Percentiles rank a stretch among this genome's conserved stretches.
phyloP scores from a whole-genome alignment of 108 stramenopile species.

The Bacterosira constricta region DNA sequence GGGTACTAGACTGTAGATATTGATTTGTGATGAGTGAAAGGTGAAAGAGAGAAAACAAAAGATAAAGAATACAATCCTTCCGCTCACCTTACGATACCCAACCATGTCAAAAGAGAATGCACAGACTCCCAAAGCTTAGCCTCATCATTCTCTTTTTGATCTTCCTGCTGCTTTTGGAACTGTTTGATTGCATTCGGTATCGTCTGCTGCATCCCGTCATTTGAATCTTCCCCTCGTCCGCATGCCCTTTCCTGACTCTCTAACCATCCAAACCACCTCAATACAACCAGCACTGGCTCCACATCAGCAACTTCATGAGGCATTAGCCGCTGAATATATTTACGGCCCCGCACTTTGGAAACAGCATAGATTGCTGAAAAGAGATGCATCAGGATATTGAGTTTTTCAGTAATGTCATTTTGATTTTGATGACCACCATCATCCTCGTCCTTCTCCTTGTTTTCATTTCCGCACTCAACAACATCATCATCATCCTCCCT shows the following conservation, averaged over 20 bases:
- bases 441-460: not conserved
- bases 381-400: conserved; percentile 54
- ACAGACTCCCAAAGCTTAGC: conserved; percentile 89
- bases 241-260: conserved; percentile 6
- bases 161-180: conserved; percentile 33
- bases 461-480: not conserved
- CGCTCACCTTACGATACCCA: conserved; percentile 94
- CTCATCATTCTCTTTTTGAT: conserved; percentile 26
- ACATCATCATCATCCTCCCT: conserved; percentile 17
- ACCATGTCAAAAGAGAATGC: conserved; percentile 95
- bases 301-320: conserved; percentile 93
- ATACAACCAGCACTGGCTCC: conserved; percentile 78
- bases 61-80: too few relatives aligned
- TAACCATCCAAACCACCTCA: conserved; percentile 58
- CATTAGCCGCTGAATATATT: conserved; percentile 84
- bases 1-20: conserved; percentile 92
- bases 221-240: not conserved
- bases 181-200: conserved; percentile 15
- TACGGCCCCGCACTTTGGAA: conserved; percentile 93
- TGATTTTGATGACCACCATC: conserved; percentile 31
- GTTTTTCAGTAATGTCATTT: conserved; percentile 20
- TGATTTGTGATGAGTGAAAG: too few relatives aligned
- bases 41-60: too few relatives aligned
- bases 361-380: conserved; percentile 88
- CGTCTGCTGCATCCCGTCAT: not conserved